A percentile compares a stretch with the other conserved stretches of the same genome.
Evolutionary conservation across 805 yeast genomes (phyloP).

Genomic region (Starmerella potacharoeniae): DNA sequence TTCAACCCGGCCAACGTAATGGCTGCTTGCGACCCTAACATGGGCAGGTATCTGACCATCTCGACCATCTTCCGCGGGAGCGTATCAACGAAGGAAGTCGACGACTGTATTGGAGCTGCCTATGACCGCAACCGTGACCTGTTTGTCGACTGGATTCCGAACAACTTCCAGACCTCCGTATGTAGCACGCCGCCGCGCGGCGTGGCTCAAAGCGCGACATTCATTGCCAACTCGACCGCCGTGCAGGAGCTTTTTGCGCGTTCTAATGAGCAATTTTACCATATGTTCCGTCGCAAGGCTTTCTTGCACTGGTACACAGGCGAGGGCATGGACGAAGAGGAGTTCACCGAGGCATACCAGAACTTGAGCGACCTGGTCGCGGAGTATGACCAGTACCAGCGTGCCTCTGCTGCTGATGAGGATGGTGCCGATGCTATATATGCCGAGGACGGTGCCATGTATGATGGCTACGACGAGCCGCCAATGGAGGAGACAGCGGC

Average conservation of each 20-base stretch:
- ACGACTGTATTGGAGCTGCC: constrained; percentile 82
- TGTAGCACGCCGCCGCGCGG: constrained; percentile 87
- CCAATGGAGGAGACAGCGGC: constrained; percentile 5
- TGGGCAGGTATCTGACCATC: constrained; percentile 84
- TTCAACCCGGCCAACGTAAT: constrained; percentile 86
- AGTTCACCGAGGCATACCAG: constrained; percentile 88
- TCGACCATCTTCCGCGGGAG: constrained; percentile 94
- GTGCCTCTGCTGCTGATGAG: constrained; percentile 68
- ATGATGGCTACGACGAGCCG: constrained; percentile 1
- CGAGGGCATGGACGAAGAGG: constrained; percentile 96
- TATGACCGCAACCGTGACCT: constrained; percentile 73
- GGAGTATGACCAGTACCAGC: constrained; percentile 92
- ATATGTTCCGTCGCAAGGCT: constrained; percentile 89
- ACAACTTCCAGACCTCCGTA: constrained; percentile 89
- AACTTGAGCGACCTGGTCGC: constrained; percentile 82
- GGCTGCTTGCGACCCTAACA: constrained; percentile 92
- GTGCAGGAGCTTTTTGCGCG: constrained; percentile 87
- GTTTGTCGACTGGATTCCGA: constrained; percentile 94
- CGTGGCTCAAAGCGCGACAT: constrained; percentile 81
- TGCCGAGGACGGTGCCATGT: background rate
- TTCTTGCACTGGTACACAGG: constrained; percentile 93
- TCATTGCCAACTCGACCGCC: constrained; percentile 88
- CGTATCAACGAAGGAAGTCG: constrained; percentile 87
- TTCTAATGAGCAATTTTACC: constrained; percentile 81
- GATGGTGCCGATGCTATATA: constrained; percentile 39